Base-by-base conservation (phyloP, 2,329 filamentous ascomycete genomes). In the Lasiodiplodia theobromae region DNA sequence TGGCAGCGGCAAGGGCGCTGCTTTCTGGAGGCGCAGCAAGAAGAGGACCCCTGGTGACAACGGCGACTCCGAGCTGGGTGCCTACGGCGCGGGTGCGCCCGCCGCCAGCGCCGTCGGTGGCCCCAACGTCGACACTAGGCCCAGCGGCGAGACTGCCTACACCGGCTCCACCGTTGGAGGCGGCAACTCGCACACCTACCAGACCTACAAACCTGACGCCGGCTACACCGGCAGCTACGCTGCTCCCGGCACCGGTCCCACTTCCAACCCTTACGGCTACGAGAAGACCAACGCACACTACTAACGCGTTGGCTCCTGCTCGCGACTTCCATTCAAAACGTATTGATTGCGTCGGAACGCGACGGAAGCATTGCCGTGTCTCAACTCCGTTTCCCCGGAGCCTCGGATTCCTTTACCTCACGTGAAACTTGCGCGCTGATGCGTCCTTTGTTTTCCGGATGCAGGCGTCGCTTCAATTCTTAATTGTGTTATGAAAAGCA, bases 111-210 rank as follows among this genome's bases (percentile, higher is more conserved):
- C 74, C 12, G 74, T 75, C 18, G 74, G 71, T 37, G 69, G 71
- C 53, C 70, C 68, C 56, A 69, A 72, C 69, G 73, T 71, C 54
- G 78, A 82, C 71, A 77, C 79, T 56, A 81, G 84, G 67, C 81
- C 83, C 31, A 81, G 78, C 67, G 80, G 84, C 73, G 85, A 86
- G 70, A 86, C 85, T 51, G 83, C 79, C 31, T 83, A 82, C 75
- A 84, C 83, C 40, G 83, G 83, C 63, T 82, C 82, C 16, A 86
- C 84, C 23, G 81, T 83, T 62, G 78, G 76, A 21, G 73, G 77
- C n/a, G 75, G 74, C 69, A 74, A 75, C 54, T 76, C 74, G 38
- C 71, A 74, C 49, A 76, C 74, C 47, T 81, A 82, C 64, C 77
- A 77, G 8, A 14, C 65, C 11, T 67, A 67, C 65, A 67, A 58